Percentiles rank a stretch among this genome's conserved stretches.
Conservation (phyloP, 805 yeast genomes). For the Metschnikowia hibisci region DNA sequence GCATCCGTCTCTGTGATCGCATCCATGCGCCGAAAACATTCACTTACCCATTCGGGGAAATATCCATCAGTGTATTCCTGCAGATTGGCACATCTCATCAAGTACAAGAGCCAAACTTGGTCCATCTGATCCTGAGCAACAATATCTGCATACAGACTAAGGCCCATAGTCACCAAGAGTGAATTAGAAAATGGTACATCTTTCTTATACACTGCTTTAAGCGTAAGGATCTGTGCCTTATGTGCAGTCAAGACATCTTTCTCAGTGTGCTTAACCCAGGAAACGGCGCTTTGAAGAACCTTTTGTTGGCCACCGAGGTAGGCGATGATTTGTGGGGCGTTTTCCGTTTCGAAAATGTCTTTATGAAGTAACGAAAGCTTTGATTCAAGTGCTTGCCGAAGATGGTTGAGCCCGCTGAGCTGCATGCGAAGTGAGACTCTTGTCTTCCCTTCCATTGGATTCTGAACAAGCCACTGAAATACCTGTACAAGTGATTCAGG, state of each 20-base stretch:
- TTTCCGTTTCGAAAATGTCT: conserved; percentile 8
- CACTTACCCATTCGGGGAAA: conserved; percentile 51
- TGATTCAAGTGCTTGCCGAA: conserved; percentile 48
- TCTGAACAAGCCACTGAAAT: conserved; percentile 52
- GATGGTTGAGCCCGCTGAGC: conserved; percentile 57
- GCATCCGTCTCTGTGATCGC: conserved; percentile 40
- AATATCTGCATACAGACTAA: conserved; percentile 50
- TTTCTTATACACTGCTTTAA: conserved; percentile 53
- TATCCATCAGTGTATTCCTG: conserved; percentile 26
- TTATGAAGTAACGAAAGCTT: conserved; percentile 42
- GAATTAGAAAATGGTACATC: conserved; percentile 55
- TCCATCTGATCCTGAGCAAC: conserved; percentile 47
- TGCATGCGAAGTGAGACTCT: conserved; percentile 48
- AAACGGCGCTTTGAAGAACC: conserved; percentile 43
- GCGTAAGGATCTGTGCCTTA: conserved; percentile 46
- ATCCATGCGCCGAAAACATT: conserved; percentile 35
- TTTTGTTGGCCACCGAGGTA: conserved; percentile 50
- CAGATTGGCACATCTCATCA: conserved; percentile 55
- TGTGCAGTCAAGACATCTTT: conserved; percentile 40
- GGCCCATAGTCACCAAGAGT: conserved; percentile 54
- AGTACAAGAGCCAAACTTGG: conserved; percentile 59
- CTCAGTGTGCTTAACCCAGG: conserved; percentile 44
- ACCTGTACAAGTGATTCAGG: conserved; percentile 47
- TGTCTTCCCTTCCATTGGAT: conserved; percentile 40
- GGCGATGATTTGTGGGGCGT: conserved; percentile 29